Conservation (phyloP, 2,329 filamentous ascomycete genomes). For the Tolypocladium capitatum region DNA sequence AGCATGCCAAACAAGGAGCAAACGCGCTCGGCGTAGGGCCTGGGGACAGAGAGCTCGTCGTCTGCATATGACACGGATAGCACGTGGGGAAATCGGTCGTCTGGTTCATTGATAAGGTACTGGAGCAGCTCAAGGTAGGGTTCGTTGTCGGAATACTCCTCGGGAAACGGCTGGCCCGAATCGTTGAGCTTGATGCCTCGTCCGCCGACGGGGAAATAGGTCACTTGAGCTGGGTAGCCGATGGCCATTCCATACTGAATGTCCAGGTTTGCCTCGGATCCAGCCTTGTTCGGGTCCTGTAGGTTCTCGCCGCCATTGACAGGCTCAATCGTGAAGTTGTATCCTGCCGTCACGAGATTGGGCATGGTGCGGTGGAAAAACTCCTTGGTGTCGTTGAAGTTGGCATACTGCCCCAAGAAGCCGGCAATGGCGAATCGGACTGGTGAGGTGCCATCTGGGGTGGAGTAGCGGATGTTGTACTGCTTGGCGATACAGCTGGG, state of each 20-base stretch:
- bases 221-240: conserved; percentile 28
- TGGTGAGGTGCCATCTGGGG: conserved; percentile 15
- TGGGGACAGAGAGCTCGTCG: conserved; percentile 41
- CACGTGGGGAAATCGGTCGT: conserved; percentile 37
- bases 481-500: conserved; percentile 29
- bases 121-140: conserved; percentile 43
- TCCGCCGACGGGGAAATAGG: conserved; percentile 32
- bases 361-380: conserved; percentile 26
- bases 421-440: conserved; percentile 33
- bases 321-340: conserved; percentile 26
- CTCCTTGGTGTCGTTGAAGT: conserved; percentile 24
- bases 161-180: conserved; percentile 19
- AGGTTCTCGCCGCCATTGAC: conserved; percentile 32
- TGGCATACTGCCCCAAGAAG: conserved; percentile 35
- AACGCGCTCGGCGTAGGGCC: conserved; percentile 35
- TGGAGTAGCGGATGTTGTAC: conserved; percentile 30
- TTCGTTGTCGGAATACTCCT: conserved; percentile 31
- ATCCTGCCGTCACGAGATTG: conserved; percentile 18
- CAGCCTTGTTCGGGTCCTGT: conserved; percentile 22
- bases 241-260: conserved; percentile 34
- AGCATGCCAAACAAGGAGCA: conserved; percentile 41
- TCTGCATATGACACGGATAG: conserved; percentile 46
- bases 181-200: conserved; percentile 26
- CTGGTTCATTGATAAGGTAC: conserved; percentile 30
- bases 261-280: conserved; percentile 34